These are phyloP conservation scores for Xerocomus brunneocitrinus DNA, from an alignment of 768 basidiomycete genomes.

Conservation along the genomic window DNA sequence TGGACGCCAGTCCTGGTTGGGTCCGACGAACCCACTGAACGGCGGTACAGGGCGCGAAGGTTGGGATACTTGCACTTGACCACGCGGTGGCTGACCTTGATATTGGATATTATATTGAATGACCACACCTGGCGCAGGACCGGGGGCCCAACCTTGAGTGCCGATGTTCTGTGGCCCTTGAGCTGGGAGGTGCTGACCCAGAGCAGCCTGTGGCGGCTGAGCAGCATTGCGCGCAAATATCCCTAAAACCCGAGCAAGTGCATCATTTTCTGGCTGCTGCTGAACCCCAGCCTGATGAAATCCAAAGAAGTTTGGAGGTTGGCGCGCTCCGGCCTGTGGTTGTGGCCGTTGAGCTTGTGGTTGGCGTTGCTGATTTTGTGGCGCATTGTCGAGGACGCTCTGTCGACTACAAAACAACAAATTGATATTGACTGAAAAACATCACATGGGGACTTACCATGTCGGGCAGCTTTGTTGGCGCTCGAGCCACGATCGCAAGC, in stretches of 20 bases:
- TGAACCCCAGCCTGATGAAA: conserved; percentile 28
- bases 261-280: conserved; percentile 37
- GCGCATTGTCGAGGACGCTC: conserved; percentile 59
- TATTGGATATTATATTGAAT: conserved; percentile 66
- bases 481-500: conserved; percentile 95
- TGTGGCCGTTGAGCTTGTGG: conserved; percentile 22
- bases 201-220: conserved; percentile 36
- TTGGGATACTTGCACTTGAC: conserved; percentile 28
- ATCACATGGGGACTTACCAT: conserved; percentile 55
- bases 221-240: conserved; percentile 53
- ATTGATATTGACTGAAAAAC: conserved; percentile 5
- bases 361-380: conserved; percentile 31
- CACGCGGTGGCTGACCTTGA: conserved; percentile 37
- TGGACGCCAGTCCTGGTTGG: conserved; percentile 59
- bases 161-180: conserved; percentile 30
- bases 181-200: conserved; percentile 29
- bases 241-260: conserved; percentile 35
- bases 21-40: conserved; percentile 60
- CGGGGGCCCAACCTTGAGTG: conserved; percentile 34
- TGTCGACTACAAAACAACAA: conserved; percentile 50
- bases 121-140: conserved; percentile 43
- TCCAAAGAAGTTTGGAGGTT: conserved; percentile 29
- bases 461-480: conserved; percentile 98
- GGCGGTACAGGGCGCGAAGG: conserved; percentile 43
- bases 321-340: conserved; percentile 30